Conservation (phyloP, 345 rosid genomes). For the Geranium rotundifolium region DNA sequence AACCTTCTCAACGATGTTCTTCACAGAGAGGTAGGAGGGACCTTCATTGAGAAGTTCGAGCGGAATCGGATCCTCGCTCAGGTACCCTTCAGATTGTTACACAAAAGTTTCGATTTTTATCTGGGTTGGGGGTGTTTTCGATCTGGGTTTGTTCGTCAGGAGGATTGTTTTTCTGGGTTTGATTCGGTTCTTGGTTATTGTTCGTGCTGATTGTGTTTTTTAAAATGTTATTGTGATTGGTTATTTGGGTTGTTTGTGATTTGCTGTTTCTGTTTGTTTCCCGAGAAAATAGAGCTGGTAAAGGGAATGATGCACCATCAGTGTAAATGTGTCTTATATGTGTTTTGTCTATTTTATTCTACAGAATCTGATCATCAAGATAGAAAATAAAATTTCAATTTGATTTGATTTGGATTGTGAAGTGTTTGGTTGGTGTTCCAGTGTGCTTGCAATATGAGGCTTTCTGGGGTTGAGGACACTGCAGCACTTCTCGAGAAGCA, state of each 20-base stretch:
- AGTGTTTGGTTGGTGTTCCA: slow-evolving; percentile 4
- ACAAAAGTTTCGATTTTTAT: no score
- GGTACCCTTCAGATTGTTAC: slow-evolving; percentile 18
- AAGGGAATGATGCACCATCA: no score
- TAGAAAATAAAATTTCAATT: no score
- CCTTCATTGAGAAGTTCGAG: slow-evolving; percentile 66
- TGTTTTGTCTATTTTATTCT: no score
- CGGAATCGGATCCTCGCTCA: slow-evolving; percentile 70
- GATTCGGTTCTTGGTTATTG: background rate
- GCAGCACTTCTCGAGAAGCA: slow-evolving; percentile 83
- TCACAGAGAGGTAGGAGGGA: slow-evolving; percentile 59
- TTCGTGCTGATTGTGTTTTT: background rate
- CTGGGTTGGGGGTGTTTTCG: no score
- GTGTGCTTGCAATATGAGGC: slow-evolving; percentile 86
- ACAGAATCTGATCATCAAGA: no score
- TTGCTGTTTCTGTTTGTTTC: no score
- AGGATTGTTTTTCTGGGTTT: background rate
- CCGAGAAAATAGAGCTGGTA: no score
- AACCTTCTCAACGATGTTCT: slow-evolving; percentile 76
- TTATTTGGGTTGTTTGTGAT: no score
- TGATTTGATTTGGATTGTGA: no score
- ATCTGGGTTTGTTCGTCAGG: background rate
- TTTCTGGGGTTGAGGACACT: slow-evolving; percentile 76
- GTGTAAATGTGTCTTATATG: no score
- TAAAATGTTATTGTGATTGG: no score